Base-by-base conservation (phyloP, 1,284 basidiomycete species). In the Trametes sp. region DNA sequence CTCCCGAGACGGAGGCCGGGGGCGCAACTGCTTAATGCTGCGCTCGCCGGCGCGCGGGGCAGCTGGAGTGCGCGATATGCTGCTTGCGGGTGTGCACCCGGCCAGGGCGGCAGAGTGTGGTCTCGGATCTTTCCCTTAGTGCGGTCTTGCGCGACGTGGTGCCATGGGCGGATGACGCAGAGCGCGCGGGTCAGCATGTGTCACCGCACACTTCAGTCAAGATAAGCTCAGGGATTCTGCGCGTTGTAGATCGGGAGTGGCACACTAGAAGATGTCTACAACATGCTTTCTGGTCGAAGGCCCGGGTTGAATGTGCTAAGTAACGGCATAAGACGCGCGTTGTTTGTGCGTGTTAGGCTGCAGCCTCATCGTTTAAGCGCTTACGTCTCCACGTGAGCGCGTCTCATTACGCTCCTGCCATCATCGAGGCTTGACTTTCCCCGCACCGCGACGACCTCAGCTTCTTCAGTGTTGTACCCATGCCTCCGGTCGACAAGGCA, bases 401-500 rank as follows among this genome's bases (percentile, higher is more conserved):
- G 54, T 60, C 26, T 36, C 29, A 21, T 4, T 44, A 11, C 8
- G n/a, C 54, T 38, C 31, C 42, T 24, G 24, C 52, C 41, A 24
- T 48, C 49, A 42, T 42, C 36, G 2, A 26, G 26, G 31, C 55
- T 13, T 13, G 35, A 4, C 33, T 29, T 35, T 21, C 48, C 38
- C 49, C 28, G 36, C 52, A 21, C 29, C 44, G 0, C 8, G 19
- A 23, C 31, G 16, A 13, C 14, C 11, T 16, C 7, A 23, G 33
- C 21, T n/a, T 60, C 44, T 50, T 11, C 8, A 14, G 16, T 6
- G 19, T 45, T 24, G 21, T 31, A 19, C 1, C 28, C 23, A 72
- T 72, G 71, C 69, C 79, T 5, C 76, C 78, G 3, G 65, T 70
- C 0, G 75, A 77, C 68, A 90, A 88, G 71, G 80, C 85, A 0